Base-by-base conservation (phyloP, 768 basidiomycete species). In the Tubosaeta brunneosetosa region DNA sequence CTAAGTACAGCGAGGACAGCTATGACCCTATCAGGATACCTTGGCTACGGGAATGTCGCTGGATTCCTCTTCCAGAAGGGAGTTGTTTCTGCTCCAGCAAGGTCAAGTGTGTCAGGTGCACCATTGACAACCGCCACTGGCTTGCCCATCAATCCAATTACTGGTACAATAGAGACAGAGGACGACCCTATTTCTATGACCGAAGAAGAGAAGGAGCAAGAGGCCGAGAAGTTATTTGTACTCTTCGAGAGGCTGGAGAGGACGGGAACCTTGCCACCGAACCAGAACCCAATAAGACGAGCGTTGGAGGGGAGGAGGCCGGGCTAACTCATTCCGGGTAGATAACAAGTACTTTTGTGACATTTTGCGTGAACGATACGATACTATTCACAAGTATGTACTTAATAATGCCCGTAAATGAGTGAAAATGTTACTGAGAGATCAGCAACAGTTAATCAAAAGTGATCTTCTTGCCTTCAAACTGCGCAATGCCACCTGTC, bases 41-140 rank as follows among this genome's bases (percentile, higher is more conserved):
- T 97, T 48, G 95, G 95, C 7, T 99, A 99, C 61, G 95, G 95
- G 38, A 94, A 94, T 65, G 92, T 94, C 38, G 92, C 94, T 0
- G 97, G 97, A 1, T 89, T 92, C 77, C 77, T 99, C 25, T 94
- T 92, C 74, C 84, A 88, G 65, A 94, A 93, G 64, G 94, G 93
- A 14, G 77, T 98, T 60, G 76, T 88, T 63, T 78, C 69, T 50
- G 79, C 82, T 6, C 88, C 85, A 1, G 65, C 62, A 17, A 61
- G 65, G 14, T 58, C 71, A 16, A 62, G 65, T 11, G 59, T 71
- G 10, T 64, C 74, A 0, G 59, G 68, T 11, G 66, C 72, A 22
- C 65, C 72, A 1, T 63, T 52, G 5, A 67, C 73, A 3, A 68
- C 73, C 2, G 17, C 73, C 9, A 47, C 63, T 8, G 76, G 76